Conservation (phyloP, 176 grass and related monocot genomes). For the Cenchrus americanus region DNA sequence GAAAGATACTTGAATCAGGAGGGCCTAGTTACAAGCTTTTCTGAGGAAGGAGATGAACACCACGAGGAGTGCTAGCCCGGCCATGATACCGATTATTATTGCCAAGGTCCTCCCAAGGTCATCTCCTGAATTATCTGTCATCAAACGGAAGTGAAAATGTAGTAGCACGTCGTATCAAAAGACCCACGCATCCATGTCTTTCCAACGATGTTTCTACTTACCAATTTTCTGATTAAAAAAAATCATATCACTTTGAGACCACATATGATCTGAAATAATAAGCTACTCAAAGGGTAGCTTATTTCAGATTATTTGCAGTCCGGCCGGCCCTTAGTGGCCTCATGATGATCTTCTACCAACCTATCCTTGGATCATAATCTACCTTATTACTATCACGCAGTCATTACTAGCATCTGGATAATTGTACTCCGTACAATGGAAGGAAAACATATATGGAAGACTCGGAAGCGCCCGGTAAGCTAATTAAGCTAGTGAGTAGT, state of each 20-base stretch:
- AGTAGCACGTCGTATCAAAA: not conserved
- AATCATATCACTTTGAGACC: too few species aligned
- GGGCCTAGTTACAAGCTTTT: constrained; percentile 55
- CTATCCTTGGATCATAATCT: too few species aligned
- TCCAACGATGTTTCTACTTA: too few species aligned
- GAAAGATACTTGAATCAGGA: not conserved
- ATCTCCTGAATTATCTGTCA: constrained; percentile 55
- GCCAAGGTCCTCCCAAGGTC: constrained; percentile 80
- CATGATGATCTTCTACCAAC: too few species aligned
- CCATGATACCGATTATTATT: constrained; percentile 86
- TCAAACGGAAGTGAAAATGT: not conserved
- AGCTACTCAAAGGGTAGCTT: too few species aligned
- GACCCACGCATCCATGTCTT: too few species aligned
- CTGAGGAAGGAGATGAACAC: constrained; percentile 83
- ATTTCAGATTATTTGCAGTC: too few species aligned
- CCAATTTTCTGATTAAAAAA: too few species aligned
- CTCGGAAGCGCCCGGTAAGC: not conserved
- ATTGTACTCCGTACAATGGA: not conserved
- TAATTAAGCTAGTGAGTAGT: not conserved
- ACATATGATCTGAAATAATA: too few species aligned
- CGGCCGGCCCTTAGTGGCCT: too few species aligned
- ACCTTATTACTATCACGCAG: not conserved
- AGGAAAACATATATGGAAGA: not conserved
- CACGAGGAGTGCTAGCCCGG: constrained; percentile 71
- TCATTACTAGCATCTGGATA: not conserved